These are phyloP conservation scores for Penicillium griseofulvum DNA, from an alignment of 2,329 filamentous ascomycete species.

Conservation along the genomic window DNA sequence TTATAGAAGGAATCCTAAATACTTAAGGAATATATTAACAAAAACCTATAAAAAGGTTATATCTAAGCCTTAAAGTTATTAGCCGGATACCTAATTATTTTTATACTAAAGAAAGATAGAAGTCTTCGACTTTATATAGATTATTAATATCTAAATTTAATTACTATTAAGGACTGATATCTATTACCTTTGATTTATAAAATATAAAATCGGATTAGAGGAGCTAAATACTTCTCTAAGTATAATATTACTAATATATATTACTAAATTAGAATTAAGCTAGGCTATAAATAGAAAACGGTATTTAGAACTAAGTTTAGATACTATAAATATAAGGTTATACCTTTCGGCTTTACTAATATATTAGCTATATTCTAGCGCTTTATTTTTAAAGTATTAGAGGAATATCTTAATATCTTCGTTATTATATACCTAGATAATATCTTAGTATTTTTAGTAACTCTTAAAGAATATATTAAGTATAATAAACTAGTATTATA, in stretches of 20 bases:
- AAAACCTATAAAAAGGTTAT: slow-evolving; percentile 6
- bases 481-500: too few species aligned
- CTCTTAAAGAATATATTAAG: too few species aligned
- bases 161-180: too few species aligned
- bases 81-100: too few species aligned
- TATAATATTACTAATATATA: slow-evolving; percentile 7
- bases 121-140: too few species aligned
- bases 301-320: neutral
- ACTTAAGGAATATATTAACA: slow-evolving; percentile 3
- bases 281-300: neutral
- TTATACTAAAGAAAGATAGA: too few species aligned
- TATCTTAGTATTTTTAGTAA: too few species aligned
- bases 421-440: too few species aligned
- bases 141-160: too few species aligned
- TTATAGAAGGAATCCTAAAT: too few species aligned
- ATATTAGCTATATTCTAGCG: neutral
- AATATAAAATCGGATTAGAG: slow-evolving; percentile 1
- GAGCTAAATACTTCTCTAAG: neutral
- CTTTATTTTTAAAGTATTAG: neutral
- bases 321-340: neutral
- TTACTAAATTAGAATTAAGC: neutral
- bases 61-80: too few species aligned
- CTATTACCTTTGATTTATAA: slow-evolving; percentile 4
- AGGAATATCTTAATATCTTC: slow-evolving; percentile 5
- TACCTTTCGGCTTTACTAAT: neutral